A percentile compares a stretch with the other conserved stretches of the same genome.
phyloP scores from a whole-genome alignment of 1,139 yeast species.

The Kurtzmaniella natalensis region DNA sequence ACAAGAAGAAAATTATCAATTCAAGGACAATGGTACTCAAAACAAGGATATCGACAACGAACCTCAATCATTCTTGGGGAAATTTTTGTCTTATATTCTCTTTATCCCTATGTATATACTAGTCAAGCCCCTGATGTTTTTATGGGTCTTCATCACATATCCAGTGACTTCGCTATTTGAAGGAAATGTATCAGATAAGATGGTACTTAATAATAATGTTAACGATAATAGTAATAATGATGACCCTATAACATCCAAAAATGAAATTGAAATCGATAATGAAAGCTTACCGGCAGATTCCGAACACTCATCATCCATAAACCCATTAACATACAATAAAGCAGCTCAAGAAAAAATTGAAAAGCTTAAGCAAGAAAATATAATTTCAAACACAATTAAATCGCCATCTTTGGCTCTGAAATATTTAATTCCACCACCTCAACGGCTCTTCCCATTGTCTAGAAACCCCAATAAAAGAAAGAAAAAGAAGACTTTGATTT shows the following conservation, averaged over 20 bases:
- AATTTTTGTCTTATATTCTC: slow-evolving; percentile 17
- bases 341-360: slow-evolving; percentile 36
- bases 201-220: too few species aligned
- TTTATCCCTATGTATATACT: slow-evolving; percentile 41
- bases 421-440: slow-evolving; percentile 47
- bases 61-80: too few species aligned
- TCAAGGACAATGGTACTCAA: slow-evolving; percentile 7
- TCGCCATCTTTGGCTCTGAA: slow-evolving; percentile 53
- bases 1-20: slow-evolving; percentile 15
- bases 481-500: slow-evolving; percentile 62
- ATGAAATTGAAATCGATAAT: background rate
- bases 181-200: too few species aligned
- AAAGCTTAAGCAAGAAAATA: slow-evolving; percentile 34
- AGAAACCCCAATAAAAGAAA: slow-evolving; percentile 36
- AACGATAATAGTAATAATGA: too few species aligned
- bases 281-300: background rate
- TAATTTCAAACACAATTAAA: slow-evolving; percentile 45
- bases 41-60: slow-evolving; percentile 2
- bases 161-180: slow-evolving; percentile 42
- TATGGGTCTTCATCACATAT: slow-evolving; percentile 43
- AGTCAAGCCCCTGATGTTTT: slow-evolving; percentile 39
- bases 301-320: too few species aligned
- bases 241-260: slow-evolving; percentile 5
- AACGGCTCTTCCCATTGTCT: slow-evolving; percentile 38
- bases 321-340: slow-evolving; percentile 10